Evolutionary conservation across 495 filamentous ascomycete species (phyloP).

Genomic region (Tuber indicum): DNA sequence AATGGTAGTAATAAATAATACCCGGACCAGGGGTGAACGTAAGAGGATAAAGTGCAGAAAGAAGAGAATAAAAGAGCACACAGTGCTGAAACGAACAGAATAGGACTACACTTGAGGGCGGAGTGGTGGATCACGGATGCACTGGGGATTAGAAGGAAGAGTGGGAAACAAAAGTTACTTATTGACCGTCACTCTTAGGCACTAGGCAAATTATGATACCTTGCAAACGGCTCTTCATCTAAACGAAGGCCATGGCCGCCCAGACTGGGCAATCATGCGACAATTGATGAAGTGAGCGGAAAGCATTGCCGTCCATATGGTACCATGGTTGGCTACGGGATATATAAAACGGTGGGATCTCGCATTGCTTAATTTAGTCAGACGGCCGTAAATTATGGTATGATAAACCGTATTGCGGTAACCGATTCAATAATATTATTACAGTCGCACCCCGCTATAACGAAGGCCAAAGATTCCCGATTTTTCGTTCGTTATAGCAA

Average conservation of each 20-base stretch:
- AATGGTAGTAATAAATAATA: neutral
- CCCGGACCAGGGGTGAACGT: neutral
- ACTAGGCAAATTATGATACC: neutral
- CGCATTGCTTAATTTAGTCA: neutral
- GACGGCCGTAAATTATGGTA: neutral
- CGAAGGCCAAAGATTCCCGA: too few relatives aligned
- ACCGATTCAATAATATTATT: too few relatives aligned
- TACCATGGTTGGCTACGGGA: neutral
- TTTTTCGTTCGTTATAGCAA: too few relatives aligned
- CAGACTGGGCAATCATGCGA: neutral
- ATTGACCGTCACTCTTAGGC: neutral
- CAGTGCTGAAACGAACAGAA: neutral
- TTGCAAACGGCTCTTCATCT: neutral
- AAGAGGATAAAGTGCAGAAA: neutral
- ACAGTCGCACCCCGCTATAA: too few relatives aligned
- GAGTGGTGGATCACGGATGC: neutral
- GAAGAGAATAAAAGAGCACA: neutral
- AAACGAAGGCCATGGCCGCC: neutral
- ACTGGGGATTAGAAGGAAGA: neutral
- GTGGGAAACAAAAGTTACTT: conserved; percentile 1
- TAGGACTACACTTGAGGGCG: neutral
- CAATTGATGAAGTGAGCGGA: neutral
- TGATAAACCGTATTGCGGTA: too few relatives aligned
- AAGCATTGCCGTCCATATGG: neutral
- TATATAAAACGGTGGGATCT: neutral